A percentile compares a stretch with the other conserved stretches of the same genome.
phyloP scores from a whole-genome alignment of 2,329 filamentous ascomycete genomes.

The Ceratocystis alfenasii region DNA sequence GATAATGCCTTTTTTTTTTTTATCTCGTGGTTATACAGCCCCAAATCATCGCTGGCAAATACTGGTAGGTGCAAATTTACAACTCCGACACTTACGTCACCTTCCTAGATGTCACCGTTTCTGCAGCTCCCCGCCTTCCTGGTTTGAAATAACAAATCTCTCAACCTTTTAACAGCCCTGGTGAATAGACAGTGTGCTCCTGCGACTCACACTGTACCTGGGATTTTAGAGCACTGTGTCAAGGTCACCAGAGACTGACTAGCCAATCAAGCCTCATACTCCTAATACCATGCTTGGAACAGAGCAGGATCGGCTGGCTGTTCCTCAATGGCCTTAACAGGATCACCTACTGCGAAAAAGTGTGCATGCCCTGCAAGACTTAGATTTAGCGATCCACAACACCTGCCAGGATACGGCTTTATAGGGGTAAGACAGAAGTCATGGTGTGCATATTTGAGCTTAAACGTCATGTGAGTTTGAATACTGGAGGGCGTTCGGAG shows the following conservation, averaged over 20 bases:
- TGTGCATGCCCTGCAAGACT: neutral
- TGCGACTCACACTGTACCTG: neutral
- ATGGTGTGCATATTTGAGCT: no score
- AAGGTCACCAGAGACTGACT: neutral
- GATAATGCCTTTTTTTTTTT: no score
- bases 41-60: no score
- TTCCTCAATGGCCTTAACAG: neutral
- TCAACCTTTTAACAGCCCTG: neutral
- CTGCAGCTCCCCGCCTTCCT: slow-evolving; percentile 7
- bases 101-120: slow-evolving; percentile 13
- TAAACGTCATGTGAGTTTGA: no score
- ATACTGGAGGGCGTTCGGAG: no score
- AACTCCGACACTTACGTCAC: slow-evolving; percentile 19
- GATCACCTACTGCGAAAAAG: neutral
- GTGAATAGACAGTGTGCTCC: neutral
- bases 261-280: slow-evolving; percentile 3
- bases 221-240: neutral
- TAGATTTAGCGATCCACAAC: neutral
- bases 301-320: neutral
- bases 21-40: no score
- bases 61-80: no score
- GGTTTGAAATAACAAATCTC: slow-evolving; percentile 8
- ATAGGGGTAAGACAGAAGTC: neutral
- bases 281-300: neutral
- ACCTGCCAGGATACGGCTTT: neutral